Conservation (phyloP, 371 early-diverging fungal species). For the Racocetra persica region DNA sequence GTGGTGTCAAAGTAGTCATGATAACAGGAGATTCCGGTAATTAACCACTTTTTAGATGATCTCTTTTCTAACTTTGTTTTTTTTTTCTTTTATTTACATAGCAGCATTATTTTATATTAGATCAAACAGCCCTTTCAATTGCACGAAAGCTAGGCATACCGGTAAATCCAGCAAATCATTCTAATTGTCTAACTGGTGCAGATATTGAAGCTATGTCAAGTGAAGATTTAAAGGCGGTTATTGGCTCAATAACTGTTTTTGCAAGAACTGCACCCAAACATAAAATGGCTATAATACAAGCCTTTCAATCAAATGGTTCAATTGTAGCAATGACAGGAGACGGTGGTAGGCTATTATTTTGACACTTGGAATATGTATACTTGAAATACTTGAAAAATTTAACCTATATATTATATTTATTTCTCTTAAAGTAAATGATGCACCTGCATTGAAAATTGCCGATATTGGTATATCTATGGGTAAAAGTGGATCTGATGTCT, state of each 20-base stretch:
- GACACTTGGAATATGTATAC: not conserved
- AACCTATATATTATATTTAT: slow-evolving; percentile 31
- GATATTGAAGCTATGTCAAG: slow-evolving; percentile 76
- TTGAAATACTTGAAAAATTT: too few relatives aligned
- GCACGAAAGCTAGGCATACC: slow-evolving; percentile 80
- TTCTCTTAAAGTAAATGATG: slow-evolving; percentile 84
- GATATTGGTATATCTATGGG: slow-evolving; percentile 95
- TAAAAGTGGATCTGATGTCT: slow-evolving; percentile 87
- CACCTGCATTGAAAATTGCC: slow-evolving; percentile 87
- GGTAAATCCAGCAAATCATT: slow-evolving; percentile 56
- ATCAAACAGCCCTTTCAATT: slow-evolving; percentile 82
- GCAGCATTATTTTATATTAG: slow-evolving; percentile 44
- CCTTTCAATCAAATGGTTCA: slow-evolving; percentile 74
- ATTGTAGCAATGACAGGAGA: slow-evolving; percentile 96
- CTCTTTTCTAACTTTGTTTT: not conserved
- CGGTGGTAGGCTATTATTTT: slow-evolving; percentile 60
- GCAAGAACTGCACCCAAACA: slow-evolving; percentile 93
- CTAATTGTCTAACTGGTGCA: slow-evolving; percentile 71
- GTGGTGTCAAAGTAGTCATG: slow-evolving; percentile 87
- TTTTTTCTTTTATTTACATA: not conserved
- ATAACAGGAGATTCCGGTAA: slow-evolving; percentile 90
- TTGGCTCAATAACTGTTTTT: slow-evolving; percentile 75
- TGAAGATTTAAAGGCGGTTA: slow-evolving; percentile 66
- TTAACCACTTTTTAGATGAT: slow-evolving; percentile 5
- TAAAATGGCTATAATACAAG: slow-evolving; percentile 86